Conservation (phyloP, 108 stramenopile species). For the Nitzschia sp. region DNA sequence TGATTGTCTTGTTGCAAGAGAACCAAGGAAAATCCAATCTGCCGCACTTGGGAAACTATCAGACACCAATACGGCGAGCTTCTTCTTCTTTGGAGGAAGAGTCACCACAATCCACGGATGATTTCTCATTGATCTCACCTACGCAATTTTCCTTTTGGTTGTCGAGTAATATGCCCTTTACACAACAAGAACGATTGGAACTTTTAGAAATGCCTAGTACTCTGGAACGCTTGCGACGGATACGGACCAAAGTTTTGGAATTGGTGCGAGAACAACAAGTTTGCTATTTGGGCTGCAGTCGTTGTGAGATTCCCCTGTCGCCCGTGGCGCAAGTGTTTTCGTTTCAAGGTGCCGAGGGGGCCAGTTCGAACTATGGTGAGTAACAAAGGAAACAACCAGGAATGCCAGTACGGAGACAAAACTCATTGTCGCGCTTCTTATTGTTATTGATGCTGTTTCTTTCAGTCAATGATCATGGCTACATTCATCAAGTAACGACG, state of each 20-base stretch:
- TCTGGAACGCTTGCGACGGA: constrained; percentile 48
- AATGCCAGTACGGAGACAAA: no score
- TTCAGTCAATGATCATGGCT: constrained; percentile 75
- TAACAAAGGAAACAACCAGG: no score
- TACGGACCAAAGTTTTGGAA: constrained; percentile 42
- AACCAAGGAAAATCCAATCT: constrained; percentile 42
- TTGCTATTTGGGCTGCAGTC: constrained; percentile 43
- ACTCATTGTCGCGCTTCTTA: no score
- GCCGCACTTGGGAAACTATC: constrained; percentile 28
- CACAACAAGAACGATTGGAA: constrained; percentile 56
- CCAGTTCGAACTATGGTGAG: constrained; percentile 65
- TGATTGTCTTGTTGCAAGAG: constrained; percentile 40
- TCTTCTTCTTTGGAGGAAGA: neutral
- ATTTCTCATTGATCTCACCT: neutral
- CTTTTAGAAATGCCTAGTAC: constrained; percentile 53
- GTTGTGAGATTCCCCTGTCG: constrained; percentile 50
- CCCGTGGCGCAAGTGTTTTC: constrained; percentile 56
- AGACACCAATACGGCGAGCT: neutral
- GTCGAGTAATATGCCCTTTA: constrained; percentile 69
- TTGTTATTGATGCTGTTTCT: no score
- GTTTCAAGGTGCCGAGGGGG: constrained; percentile 74
- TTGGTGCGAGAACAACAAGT: constrained; percentile 29
- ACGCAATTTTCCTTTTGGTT: constrained; percentile 75
- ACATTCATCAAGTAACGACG: constrained; percentile 80
- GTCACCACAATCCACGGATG: neutral